Evolutionary conservation across 1,284 basidiomycete species (phyloP), one percentile per base, ranked within the genome.

Genomic region (Ustilago lituana): DNA sequence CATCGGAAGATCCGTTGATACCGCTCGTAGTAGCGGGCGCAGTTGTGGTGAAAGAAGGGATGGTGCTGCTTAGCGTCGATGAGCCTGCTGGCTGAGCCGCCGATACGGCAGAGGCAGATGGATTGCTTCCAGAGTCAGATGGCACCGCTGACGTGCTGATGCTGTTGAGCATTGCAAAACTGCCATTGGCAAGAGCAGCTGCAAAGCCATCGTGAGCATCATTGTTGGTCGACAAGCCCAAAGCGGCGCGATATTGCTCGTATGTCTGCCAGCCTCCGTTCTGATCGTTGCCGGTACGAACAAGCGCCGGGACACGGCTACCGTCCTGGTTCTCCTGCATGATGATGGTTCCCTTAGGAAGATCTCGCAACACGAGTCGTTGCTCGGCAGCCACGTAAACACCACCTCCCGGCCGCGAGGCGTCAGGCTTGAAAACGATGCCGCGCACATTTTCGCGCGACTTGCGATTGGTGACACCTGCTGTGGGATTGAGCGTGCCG

Each of bases 331-430:
- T 60, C 53, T 71, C 46, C 84, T 86, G 59, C 82, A 85, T 73
- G 79, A 91, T 87, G 45, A 91, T 84, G n/a, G 85, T 86, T 11
- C 88, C 89, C 57, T 85, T 85, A 2, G 88, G 87, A 43, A 91
- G 45, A 72, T 89, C 88, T 54, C 86, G 84, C 57, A 89, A 86
- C 73, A 87, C 85, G 15, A 86, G 87, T 12, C 53, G 59, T 36
- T 60, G 46, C 19, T 73, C 68, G n/a, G 77, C 75, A 1, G 90
- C 91, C 40, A 94, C 83, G 74, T 90, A 95, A 15, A 94, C 88
- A 20, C 93, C 93, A 11, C 90, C 89, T 22, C 92, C 92, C 5
- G 91, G 91, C 41, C 89, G 86, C 43, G 73, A 68, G 0, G 76
- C 55, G 53, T 84, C 84, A 5, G 61, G 57, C 36, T 87, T 87